These are phyloP conservation scores for Silene vulgaris DNA, from an alignment of 179 eudicot genomes.

Conservation along the genomic window DNA sequence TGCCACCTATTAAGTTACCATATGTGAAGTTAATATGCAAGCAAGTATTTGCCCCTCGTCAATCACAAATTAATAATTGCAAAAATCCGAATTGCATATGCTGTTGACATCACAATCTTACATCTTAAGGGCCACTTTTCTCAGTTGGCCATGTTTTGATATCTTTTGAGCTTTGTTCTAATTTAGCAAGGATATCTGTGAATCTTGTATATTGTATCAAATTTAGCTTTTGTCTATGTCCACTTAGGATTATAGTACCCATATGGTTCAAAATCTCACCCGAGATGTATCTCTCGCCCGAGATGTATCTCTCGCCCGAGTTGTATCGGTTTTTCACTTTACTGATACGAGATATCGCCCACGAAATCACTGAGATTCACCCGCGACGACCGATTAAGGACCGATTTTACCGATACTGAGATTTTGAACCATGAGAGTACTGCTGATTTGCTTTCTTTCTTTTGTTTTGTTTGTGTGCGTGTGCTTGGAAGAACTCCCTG, in stretches of 20 bases:
- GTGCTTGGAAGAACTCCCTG: constrained; percentile 40
- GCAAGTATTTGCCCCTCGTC: neutral
- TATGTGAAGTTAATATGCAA: neutral
- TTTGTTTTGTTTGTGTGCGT: neutral
- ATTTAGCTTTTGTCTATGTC: neutral
- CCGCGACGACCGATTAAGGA: too few relatives aligned
- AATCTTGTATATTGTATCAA: neutral
- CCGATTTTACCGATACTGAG: too few relatives aligned
- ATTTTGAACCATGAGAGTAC: neutral
- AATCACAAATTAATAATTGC: neutral
- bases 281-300: too few relatives aligned
- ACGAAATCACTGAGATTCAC: too few relatives aligned
- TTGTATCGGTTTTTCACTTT: too few relatives aligned
- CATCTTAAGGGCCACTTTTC: neutral
- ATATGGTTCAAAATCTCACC: too few relatives aligned
- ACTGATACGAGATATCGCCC: too few relatives aligned
- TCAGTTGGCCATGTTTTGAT: neutral
- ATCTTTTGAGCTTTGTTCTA: neutral
- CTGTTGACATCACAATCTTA: neutral
- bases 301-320: too few relatives aligned
- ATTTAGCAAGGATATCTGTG: neutral
- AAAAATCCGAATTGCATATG: neutral
- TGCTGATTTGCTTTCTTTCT: neutral
- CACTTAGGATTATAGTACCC: neutral
- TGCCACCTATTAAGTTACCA: too few relatives aligned